Evolutionary conservation across 1,284 basidiomycete species (phyloP).

Genomic region (Apiotrichum gamsii): DNA sequence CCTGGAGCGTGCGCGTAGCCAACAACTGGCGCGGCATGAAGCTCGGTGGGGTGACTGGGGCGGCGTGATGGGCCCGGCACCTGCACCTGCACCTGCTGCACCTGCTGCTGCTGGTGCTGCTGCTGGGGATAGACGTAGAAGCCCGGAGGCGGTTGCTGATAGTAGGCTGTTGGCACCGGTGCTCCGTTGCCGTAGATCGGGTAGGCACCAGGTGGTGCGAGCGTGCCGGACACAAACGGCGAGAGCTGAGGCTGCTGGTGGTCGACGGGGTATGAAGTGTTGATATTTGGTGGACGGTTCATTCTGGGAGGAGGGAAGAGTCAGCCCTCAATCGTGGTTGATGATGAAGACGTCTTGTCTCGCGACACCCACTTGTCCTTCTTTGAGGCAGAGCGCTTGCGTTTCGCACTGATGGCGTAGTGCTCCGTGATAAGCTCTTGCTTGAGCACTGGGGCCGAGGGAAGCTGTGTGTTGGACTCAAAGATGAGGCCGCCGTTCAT

Average conservation of each 20-base stretch:
- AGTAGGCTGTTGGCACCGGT: background rate
- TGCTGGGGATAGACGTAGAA: conserved; percentile 5
- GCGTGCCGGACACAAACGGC: background rate
- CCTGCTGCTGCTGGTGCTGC: conserved; percentile 2
- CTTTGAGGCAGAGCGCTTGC: conserved; percentile 8
- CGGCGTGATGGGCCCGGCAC: conserved; percentile 10
- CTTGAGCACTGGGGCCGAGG: conserved; percentile 18
- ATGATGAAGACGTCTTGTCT: background rate
- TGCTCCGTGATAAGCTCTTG: conserved; percentile 23
- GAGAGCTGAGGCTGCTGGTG: background rate
- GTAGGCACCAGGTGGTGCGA: conserved; percentile 1
- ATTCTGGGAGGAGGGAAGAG: conserved; percentile 9
- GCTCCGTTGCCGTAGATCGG: background rate
- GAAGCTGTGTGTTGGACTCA: conserved; percentile 13
- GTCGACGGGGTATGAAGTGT: background rate
- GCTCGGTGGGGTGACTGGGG: background rate
- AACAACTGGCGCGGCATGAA: too few species aligned
- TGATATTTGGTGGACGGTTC: conserved; percentile 12
- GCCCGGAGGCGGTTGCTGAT: background rate
- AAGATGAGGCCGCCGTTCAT: conserved; percentile 23
- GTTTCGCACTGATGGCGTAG: conserved; percentile 20
- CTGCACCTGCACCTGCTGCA: too few species aligned
- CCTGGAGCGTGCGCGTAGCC: too few species aligned
- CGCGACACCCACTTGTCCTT: conserved; percentile 15
- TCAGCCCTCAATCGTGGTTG: background rate